A percentile compares a stretch with the other conserved stretches of the same genome.
phyloP scores from a whole-genome alignment of 345 rosid species.

The Ricinus communis region DNA sequence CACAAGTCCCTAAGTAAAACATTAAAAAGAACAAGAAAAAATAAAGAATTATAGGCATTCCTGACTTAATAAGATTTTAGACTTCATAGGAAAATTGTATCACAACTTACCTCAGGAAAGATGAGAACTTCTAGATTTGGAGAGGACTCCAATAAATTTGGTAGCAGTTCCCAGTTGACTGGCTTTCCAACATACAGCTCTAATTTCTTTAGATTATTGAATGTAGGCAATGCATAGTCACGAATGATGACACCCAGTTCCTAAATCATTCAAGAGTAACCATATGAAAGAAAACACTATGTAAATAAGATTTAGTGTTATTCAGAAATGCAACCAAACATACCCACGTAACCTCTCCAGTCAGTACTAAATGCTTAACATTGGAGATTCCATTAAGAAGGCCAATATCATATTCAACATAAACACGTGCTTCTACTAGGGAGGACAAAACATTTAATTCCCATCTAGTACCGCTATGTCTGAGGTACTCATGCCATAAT shows the following conservation, averaged over 20 bases:
- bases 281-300: neutral
- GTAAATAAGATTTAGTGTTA: neutral
- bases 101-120: conserved; percentile 6
- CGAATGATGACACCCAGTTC: neutral
- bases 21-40: neutral
- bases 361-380: neutral
- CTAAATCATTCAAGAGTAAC: neutral
- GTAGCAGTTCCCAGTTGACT: neutral
- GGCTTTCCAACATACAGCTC: neutral
- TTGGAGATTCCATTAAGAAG: conserved; percentile 5
- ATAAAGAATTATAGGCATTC: neutral
- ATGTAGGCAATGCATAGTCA: neutral
- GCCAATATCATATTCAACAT: no score
- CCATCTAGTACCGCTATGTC: no score
- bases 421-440: neutral
- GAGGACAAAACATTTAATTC: neutral
- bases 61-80: neutral
- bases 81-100: neutral
- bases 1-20: neutral
- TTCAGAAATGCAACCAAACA: neutral
- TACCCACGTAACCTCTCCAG: neutral
- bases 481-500: neutral
- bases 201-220: neutral
- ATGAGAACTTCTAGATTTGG: conserved; percentile 4
- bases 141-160: neutral